phyloP scores from a whole-genome alignment of 106 monocot species.

The Dioscorea dumetorum region DNA sequence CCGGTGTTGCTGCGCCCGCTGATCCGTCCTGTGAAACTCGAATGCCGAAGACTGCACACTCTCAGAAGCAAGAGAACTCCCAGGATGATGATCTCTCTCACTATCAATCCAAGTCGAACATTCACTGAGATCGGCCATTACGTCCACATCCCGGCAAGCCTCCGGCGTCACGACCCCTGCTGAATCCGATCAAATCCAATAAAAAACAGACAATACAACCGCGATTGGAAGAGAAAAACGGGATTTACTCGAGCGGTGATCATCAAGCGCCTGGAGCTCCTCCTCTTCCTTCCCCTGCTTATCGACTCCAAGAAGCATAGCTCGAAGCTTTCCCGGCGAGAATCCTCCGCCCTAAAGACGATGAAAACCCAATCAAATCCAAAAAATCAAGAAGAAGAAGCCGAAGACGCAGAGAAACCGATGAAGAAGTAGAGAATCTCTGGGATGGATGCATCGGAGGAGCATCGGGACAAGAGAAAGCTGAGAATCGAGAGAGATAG shows the following conservation, averaged over 20 bases:
- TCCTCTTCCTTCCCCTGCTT: slow-evolving; percentile 36
- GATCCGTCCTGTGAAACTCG: slow-evolving; percentile 73
- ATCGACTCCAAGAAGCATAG: slow-evolving; percentile 62
- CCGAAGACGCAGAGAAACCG: background rate
- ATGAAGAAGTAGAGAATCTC: slow-evolving; percentile 2
- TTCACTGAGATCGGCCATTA: slow-evolving; percentile 35
- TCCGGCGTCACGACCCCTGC: slow-evolving; percentile 30
- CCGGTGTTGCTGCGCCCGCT: slow-evolving; percentile 13
- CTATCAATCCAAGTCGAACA: slow-evolving; percentile 18
- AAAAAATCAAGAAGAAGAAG: background rate
- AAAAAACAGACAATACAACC: slow-evolving; percentile 1
- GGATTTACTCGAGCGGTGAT: background rate
- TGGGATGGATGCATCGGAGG: background rate
- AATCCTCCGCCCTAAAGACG: slow-evolving; percentile 31
- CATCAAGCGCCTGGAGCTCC: slow-evolving; percentile 15
- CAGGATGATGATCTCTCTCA: slow-evolving; percentile 3
- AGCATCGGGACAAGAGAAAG: slow-evolving; percentile 13
- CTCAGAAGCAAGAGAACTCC: slow-evolving; percentile 20
- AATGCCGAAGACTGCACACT: slow-evolving; percentile 33
- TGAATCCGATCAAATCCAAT: background rate
- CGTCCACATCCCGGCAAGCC: slow-evolving; percentile 42
- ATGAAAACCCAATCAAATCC: background rate
- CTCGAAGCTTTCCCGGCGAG: slow-evolving; percentile 54
- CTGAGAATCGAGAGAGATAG: background rate
- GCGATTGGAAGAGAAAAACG: background rate